Percentiles rank a stretch among this genome's conserved stretches.
Conservation (phyloP, 106 monocot genomes). For the Dendrobium chrysotoxum region DNA sequence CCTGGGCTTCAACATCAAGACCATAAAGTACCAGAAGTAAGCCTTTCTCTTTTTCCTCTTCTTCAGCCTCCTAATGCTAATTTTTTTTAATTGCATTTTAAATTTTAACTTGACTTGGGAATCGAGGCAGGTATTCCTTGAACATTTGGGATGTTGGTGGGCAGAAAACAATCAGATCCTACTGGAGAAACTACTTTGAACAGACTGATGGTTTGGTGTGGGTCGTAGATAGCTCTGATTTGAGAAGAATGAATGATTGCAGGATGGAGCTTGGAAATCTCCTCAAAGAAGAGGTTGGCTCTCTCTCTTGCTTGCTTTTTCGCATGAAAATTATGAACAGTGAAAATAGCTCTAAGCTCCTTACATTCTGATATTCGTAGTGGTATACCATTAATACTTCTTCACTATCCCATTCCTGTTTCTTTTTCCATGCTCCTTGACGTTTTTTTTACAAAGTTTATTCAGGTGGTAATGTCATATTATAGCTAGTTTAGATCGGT, state of each 20-base stretch:
- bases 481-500: too few relatives aligned
- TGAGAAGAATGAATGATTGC: conserved; percentile 84
- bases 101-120: background rate
- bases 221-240: conserved; percentile 96
- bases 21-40: conserved; percentile 89
- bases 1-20: conserved; percentile 95
- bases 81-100: background rate
- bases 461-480: too few relatives aligned
- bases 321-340: background rate
- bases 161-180: conserved; percentile 92
- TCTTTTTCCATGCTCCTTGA: too few relatives aligned
- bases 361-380: too few relatives aligned
- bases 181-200: conserved; percentile 99
- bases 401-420: too few relatives aligned
- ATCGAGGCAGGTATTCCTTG: conserved; percentile 50
- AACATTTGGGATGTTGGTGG: conserved; percentile 99
- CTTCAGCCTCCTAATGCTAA: background rate
- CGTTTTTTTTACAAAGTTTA: too few relatives aligned
- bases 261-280: conserved; percentile 75
- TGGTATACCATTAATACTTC: too few relatives aligned
- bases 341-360: too few relatives aligned
- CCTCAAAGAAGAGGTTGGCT: conserved; percentile 80
- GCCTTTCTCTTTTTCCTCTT: background rate
- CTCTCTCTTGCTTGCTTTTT: too few relatives aligned
- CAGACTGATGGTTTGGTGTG: conserved; percentile 96